These are phyloP conservation scores for Rhodomyrtus psidioides DNA, from an alignment of 441 rosid genomes.

Conservation along the genomic window DNA sequence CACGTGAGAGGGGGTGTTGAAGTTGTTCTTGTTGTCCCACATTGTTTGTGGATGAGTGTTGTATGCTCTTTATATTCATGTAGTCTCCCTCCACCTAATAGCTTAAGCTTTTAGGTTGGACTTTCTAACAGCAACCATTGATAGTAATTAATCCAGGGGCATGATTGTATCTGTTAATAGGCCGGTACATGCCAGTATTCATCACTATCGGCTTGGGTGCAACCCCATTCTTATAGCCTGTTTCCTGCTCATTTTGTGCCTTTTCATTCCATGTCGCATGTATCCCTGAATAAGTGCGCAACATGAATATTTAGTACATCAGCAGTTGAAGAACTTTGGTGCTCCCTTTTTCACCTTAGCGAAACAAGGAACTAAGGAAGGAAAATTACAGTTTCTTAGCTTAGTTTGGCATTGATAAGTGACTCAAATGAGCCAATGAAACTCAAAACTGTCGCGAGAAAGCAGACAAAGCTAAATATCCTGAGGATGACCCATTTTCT, in stretches of 20 bases:
- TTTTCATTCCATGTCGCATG: neutral
- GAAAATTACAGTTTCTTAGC: conserved; percentile 1
- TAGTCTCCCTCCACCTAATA: too few relatives aligned
- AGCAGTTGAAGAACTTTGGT: neutral
- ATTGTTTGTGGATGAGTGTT: too few relatives aligned
- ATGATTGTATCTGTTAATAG: neutral
- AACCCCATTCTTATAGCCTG: neutral
- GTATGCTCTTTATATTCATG: too few relatives aligned
- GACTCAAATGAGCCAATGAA: conserved; percentile 56
- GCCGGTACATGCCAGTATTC: neutral
- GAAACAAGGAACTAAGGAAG: neutral
- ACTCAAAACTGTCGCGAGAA: conserved; percentile 28
- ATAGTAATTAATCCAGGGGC: neutral
- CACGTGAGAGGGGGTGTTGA: too few relatives aligned
- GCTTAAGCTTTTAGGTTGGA: too few relatives aligned
- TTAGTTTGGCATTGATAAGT: conserved; percentile 24
- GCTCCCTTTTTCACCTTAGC: neutral
- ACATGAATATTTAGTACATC: neutral
- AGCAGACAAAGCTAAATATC: conserved; percentile 52
- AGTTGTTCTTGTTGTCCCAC: too few relatives aligned
- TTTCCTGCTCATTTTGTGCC: neutral
- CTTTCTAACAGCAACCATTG: too few relatives aligned
- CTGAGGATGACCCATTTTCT: conserved; percentile 55
- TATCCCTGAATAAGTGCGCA: neutral
- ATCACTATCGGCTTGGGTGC: neutral